A percentile compares a stretch with the other conserved stretches of the same genome.
Conservation (phyloP, 2,329 filamentous ascomycete genomes). For the Fusarium gaditjirri region DNA sequence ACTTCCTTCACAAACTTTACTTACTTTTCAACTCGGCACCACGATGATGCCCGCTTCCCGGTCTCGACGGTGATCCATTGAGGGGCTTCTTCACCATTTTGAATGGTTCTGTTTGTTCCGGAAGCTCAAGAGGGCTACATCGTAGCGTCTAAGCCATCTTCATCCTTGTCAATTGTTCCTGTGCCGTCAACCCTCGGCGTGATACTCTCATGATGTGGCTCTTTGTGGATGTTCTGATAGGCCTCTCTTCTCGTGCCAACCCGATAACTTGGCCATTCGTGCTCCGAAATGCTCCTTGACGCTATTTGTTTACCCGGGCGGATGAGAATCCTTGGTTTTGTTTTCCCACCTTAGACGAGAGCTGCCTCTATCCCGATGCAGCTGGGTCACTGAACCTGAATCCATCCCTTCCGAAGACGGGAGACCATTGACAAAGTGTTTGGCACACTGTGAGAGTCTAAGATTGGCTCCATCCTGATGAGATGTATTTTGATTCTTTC, state of each 20-base stretch:
- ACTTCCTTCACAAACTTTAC: neutral
- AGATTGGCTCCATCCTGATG: neutral
- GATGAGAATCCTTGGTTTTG: neutral
- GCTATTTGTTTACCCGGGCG: neutral
- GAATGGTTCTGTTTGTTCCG: neutral
- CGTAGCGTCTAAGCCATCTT: neutral
- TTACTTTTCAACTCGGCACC: slow-evolving; percentile 16
- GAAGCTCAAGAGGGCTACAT: neutral
- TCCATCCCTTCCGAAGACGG: neutral
- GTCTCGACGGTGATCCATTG: neutral
- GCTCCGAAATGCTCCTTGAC: neutral
- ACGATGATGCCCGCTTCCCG: slow-evolving; percentile 8
- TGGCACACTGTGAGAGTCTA: slow-evolving; percentile 11
- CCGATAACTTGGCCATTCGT: neutral
- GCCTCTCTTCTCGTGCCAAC: neutral
- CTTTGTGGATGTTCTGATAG: neutral
- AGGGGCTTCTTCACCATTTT: neutral
- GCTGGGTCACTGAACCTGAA: neutral
- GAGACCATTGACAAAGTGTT: slow-evolving; percentile 1
- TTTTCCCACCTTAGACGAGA: slow-evolving; percentile 20
- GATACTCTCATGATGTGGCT: neutral
- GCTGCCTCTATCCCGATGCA: slow-evolving; percentile 5
- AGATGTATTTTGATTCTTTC: slow-evolving; percentile 28
- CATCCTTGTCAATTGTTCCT: slow-evolving; percentile 5
- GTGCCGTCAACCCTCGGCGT: neutral